Conservation (phyloP, 1,139 yeast species). For the Protomyces arabidopsidicola region DNA sequence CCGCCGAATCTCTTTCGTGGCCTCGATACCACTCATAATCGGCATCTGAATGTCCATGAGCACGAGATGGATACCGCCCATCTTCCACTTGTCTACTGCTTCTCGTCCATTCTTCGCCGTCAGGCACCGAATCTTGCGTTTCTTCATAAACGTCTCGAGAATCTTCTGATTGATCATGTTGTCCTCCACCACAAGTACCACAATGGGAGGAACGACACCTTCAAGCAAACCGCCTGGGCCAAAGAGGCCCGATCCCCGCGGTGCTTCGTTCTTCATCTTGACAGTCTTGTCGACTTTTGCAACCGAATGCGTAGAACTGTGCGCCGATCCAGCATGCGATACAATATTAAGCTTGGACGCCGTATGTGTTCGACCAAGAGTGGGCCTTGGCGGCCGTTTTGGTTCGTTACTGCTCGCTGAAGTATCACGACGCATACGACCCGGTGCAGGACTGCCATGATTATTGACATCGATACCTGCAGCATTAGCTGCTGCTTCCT, state of each 20-base stretch:
- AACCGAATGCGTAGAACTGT: constrained; percentile 1
- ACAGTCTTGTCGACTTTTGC: neutral
- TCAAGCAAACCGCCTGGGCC: constrained; percentile 34
- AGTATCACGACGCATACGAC: constrained; percentile 1
- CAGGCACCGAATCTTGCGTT: constrained; percentile 76
- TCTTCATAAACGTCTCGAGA: constrained; percentile 82
- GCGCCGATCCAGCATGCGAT: constrained; percentile 16
- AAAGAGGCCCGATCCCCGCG: neutral
- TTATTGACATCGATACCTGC: neutral
- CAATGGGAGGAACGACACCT: constrained; percentile 62
- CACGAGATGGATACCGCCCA: constrained; percentile 86
- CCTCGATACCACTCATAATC: constrained; percentile 87
- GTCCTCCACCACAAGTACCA: constrained; percentile 91
- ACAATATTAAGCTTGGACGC: constrained; percentile 19
- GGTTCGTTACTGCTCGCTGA: neutral
- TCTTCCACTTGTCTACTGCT: constrained; percentile 86
- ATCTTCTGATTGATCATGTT: constrained; percentile 91
- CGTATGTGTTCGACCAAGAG: neutral
- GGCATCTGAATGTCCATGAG: constrained; percentile 95
- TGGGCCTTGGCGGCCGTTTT: neutral
- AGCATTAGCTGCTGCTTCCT: neutral
- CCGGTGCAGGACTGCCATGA: neutral
- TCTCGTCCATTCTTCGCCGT: constrained; percentile 89
- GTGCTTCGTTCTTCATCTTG: neutral
- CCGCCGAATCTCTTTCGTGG: constrained; percentile 80